Evolutionary conservation across 2,329 filamentous ascomycete genomes (phyloP), one percentile per base, ranked within the genome.

Genomic region (Botrytis paeoniae): DNA sequence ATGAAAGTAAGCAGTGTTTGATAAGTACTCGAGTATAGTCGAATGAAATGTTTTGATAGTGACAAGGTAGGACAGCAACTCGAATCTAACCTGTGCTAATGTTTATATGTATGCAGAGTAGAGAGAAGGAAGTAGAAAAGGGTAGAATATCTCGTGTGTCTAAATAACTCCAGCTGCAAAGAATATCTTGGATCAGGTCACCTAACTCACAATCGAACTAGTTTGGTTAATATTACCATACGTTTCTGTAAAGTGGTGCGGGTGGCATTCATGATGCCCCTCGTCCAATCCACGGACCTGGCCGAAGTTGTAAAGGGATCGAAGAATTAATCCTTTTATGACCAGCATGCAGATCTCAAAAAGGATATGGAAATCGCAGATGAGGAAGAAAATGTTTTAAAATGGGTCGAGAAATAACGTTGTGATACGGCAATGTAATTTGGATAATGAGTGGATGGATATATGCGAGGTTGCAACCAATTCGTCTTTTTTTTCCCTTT

Each of bases 381-480:
- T 62, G 60, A 62, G 22, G 60, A 39, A 61, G 32, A n/a, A 39
- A 39, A 39, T n/a, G 32, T 39, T 62, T 39, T 35, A 35, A 62
- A 35, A 62, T 62, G 60, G 60, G 60, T 62, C 60, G 35, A 39
- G 60, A 35, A 62, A 62, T 39, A 39, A 62, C 37, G 35, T 41
- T 39, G 60, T 62, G 60, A 39, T 39, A 41, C 60, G 35, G 35
- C 32, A 62, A 39, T n/a, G 22, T 62, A 62, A 62, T 62, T 62
- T 62, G 60, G 60, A 62, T 62, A 41, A 62, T 62, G 16, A 25
- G 60, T 62, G 60, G 60, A 62, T 62, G 60, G 35, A 41, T 41
- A 10, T 39, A 39, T 41, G 60, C 60, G 60, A 62, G 60, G 60
- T 41, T 29, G 60, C 60, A 62, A n/a, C 60, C 60, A 8, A n/a